Percentiles rank a stretch among this genome's conserved stretches.
Conservation (phyloP, 495 filamentous ascomycete genomes). For the Eremomyces bilateralis region DNA sequence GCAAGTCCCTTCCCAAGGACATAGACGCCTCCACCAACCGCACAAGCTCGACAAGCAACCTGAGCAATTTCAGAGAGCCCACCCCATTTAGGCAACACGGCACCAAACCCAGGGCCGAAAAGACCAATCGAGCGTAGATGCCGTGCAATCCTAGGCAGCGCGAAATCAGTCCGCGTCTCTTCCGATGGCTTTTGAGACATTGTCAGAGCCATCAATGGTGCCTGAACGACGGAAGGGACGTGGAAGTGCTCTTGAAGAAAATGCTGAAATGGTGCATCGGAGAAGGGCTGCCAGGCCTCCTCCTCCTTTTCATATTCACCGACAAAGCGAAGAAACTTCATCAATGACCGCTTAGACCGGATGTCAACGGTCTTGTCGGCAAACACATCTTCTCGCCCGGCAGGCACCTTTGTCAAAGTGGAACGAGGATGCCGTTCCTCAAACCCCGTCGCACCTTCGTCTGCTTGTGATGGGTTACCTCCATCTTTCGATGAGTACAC, state of each 20-base stretch:
- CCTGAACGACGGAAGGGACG: conserved; percentile 43
- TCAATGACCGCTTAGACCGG: conserved; percentile 57
- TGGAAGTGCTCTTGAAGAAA: conserved; percentile 55
- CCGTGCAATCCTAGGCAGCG: conserved; percentile 45
- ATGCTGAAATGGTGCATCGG: conserved; percentile 30
- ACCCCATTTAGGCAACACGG: conserved; percentile 78
- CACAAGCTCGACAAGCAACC: conserved; percentile 75
- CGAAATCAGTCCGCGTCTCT: conserved; percentile 38
- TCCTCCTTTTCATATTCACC: conserved; percentile 33
- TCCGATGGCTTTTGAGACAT: conserved; percentile 37
- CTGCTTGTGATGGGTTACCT: not conserved
- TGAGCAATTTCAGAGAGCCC: conserved; percentile 82
- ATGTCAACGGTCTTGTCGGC: conserved; percentile 45
- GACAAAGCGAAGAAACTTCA: conserved; percentile 74
- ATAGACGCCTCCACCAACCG: conserved; percentile 81
- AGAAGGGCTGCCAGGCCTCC: conserved; percentile 26
- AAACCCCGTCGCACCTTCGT: conserved; percentile 3
- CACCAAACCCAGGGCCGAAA: conserved; percentile 69
- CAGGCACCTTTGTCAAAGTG: conserved; percentile 31
- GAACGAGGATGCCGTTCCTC: too few relatives aligned
- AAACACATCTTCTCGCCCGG: conserved; percentile 74
- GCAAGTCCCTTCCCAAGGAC: conserved; percentile 30
- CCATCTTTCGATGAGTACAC: conserved; percentile 27
- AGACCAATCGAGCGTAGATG: conserved; percentile 74
- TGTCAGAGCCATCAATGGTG: conserved; percentile 57